Evolutionary conservation across 179 eudicot species (phyloP).

Genomic region (Beta lomatogona): DNA sequence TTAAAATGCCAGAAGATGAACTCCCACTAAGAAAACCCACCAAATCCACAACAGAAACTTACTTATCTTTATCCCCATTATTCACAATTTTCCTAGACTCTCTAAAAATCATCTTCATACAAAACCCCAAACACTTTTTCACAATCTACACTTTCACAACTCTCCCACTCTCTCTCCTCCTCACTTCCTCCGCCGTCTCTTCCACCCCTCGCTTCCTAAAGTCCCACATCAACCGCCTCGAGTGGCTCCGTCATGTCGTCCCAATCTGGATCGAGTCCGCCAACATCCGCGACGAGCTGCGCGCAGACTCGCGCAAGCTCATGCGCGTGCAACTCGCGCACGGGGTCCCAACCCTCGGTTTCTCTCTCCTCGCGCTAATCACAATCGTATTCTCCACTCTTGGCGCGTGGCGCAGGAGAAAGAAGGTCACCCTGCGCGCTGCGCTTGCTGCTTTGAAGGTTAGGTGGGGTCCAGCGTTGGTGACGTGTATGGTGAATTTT

Average conservation of each 20-base stretch:
- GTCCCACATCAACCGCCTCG: conserved; percentile 18
- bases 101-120: conserved; percentile 26
- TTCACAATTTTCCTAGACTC: conserved; percentile 27
- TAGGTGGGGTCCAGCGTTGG: conserved; percentile 20
- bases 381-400: neutral
- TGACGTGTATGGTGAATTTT: conserved; percentile 19
- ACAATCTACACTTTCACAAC: conserved; percentile 19
- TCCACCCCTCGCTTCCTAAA: conserved; percentile 21
- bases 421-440: neutral
- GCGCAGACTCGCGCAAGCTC: conserved; percentile 4
- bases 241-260: conserved; percentile 17
- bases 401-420: neutral
- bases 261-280: neutral
- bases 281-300: conserved; percentile 14
- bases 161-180: conserved; percentile 34
- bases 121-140: conserved; percentile 25
- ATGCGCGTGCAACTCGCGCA: neutral
- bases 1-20: conserved; percentile 10
- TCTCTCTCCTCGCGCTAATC: conserved; percentile 9
- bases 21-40: neutral
- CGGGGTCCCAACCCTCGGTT: neutral
- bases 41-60: neutral
- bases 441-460: neutral
- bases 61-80: conserved; percentile 1
- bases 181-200: conserved; percentile 24